phyloP scores from a whole-genome alignment of 257 asterid species.

The Capsicum chinense region DNA sequence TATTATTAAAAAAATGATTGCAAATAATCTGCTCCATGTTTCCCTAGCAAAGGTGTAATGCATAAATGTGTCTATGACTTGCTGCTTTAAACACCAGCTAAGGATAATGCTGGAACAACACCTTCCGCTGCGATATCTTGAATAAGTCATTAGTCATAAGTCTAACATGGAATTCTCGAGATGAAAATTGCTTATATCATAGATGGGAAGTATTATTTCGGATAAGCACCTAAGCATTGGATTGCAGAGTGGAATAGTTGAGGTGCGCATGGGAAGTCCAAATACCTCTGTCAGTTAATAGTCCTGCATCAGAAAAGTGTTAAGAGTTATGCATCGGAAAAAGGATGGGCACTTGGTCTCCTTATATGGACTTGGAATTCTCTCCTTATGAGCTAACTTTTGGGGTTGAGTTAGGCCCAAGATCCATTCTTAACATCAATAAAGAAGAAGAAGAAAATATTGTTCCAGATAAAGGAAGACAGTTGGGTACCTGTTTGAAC shows the following conservation, averaged over 20 bases:
- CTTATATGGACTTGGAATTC: too few species aligned
- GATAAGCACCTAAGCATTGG: not conserved
- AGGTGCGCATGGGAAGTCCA: not conserved
- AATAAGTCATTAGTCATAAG: not conserved
- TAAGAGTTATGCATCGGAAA: too few species aligned
- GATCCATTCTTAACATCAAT: too few species aligned
- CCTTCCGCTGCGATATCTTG: not conserved
- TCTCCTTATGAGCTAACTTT: too few species aligned
- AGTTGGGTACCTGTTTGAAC: constrained; percentile 20
- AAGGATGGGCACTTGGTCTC: too few species aligned
- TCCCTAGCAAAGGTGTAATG: constrained; percentile 15
- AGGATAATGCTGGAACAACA: not conserved
- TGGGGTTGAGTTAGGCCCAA: too few species aligned
- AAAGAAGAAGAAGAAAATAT: not conserved
- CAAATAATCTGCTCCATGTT: not conserved
- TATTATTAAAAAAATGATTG: constrained; percentile 2
- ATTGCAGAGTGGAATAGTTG: not conserved
- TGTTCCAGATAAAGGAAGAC: constrained; percentile 12
- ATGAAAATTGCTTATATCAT: not conserved
- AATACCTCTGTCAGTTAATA: not conserved
- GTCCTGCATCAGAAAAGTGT: too few species aligned
- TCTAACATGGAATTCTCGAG: not conserved
- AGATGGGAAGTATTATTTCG: not conserved
- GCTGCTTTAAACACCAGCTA: not conserved
- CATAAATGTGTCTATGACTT: constrained; percentile 6